Base-by-base conservation (phyloP, 1,284 basidiomycete species). In the Agaricales sp. region DNA sequence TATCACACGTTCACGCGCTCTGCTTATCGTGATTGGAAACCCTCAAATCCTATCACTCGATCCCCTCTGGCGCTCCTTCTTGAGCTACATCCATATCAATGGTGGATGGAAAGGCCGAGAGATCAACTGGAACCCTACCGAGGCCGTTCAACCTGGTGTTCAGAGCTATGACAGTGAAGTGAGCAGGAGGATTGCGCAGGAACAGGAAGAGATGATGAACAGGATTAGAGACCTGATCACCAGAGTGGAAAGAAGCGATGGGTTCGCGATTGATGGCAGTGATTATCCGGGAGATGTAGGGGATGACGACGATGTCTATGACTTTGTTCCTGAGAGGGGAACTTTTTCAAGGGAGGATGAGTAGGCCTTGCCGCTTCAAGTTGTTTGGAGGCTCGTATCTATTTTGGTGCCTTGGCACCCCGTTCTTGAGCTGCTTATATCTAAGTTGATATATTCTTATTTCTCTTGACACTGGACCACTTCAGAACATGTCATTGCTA, bases 1-100 rank as follows among this genome's bases (percentile, higher is more conserved):
- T 1, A 63, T 81, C 11, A 80, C 78, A 0, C 70, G 77, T 21
- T 77, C 77, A 0, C 69, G 77, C 57, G 75, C 77, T 0, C 66
- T 80, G 1, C 65, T 80, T 11, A 70, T 78, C 54, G 64, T 79
- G 24, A 63, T 80, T 37, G 78, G 77, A 1, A 73, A 80, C 56
- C 72, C 77, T 0, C 59, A 63, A 11, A 69, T 80, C 12, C 70
- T 82, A 0, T 69, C 70, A 0, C 63, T 79, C n/a, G 77, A 80
- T 52, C 75, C 75, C 0, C 60, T 78, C 11, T 79, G 77, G 78
- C 67, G 75, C 2, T 58, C 57, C 0, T 79, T 77, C 62, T 59
- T 80, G 52, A 76, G 75, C 53, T 77, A 70, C 53, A 62, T 78
- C 12, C 59, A 74, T 53, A 46, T 50, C 19, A 62, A 63, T 16